Evolutionary conservation across 345 rosid genomes (phyloP).

Genomic region (Eucalyptus grandis): DNA sequence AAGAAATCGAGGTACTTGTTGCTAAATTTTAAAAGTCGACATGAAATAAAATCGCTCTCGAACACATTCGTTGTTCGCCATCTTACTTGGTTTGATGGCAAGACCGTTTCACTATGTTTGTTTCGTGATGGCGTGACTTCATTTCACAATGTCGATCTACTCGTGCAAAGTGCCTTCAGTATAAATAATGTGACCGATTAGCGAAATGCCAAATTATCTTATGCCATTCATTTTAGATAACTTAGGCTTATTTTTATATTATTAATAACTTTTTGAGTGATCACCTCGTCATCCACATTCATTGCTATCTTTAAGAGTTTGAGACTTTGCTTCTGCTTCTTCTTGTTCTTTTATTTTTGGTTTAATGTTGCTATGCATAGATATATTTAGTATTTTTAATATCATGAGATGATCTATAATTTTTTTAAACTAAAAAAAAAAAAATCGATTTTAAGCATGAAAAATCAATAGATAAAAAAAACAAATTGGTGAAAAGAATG

Average conservation of each 20-base stretch:
- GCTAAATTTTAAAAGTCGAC: background rate
- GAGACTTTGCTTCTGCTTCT: background rate
- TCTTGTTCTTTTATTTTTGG: background rate
- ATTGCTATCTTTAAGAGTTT: background rate
- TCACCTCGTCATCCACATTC: too few species aligned
- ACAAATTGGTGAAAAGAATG: background rate
- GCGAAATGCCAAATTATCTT: background rate
- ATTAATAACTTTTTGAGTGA: too few species aligned
- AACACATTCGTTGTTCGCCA: rapidly evolving
- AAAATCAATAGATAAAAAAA: background rate
- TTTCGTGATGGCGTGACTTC: background rate
- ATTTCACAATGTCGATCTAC: rapidly evolving
- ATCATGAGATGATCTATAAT: too few species aligned
- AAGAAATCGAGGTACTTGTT: background rate
- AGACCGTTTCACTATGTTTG: rapidly evolving
- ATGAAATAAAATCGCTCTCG: rapidly evolving
- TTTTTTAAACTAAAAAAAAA: background rate
- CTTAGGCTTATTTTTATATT: too few species aligned
- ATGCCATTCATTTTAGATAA: background rate
- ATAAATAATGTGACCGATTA: rapidly evolving
- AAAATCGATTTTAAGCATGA: background rate
- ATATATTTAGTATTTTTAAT: too few species aligned
- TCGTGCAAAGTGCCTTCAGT: background rate
- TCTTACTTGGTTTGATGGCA: background rate
- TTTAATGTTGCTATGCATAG: background rate